Evolutionary conservation across 148 eudicot species (phyloP).

Genomic region (Persicaria maculosa): DNA sequence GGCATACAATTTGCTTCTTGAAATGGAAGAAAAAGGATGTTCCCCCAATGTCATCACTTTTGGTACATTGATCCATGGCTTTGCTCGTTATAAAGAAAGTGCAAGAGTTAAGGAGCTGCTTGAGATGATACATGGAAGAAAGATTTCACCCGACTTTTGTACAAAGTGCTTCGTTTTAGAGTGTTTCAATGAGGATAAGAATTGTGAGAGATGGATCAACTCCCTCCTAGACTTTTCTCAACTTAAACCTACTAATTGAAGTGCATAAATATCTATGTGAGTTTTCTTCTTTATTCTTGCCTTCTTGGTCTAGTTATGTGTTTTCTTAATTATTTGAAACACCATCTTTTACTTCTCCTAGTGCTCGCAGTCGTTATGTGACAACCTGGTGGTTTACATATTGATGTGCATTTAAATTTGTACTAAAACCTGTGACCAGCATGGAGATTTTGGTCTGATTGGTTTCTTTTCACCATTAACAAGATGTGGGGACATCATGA

Average conservation of each 20-base stretch:
- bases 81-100: not conserved
- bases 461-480: too few species aligned
- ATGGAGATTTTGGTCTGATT: too few species aligned
- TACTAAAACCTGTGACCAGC: too few species aligned
- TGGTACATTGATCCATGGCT: not conserved
- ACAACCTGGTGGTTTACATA: too few species aligned
- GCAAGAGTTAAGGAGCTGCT: not conserved
- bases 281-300: too few species aligned
- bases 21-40: conserved; percentile 8
- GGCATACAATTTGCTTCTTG: not conserved
- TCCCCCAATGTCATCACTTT: conserved; percentile 17
- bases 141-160: not conserved
- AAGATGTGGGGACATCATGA: too few species aligned
- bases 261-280: not conserved
- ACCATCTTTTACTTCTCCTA: too few species aligned
- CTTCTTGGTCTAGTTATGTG: too few species aligned
- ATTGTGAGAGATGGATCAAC: not conserved
- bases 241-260: not conserved
- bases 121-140: too few species aligned
- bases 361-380: too few species aligned
- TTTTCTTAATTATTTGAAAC: too few species aligned
- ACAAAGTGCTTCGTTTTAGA: not conserved
- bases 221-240: not conserved
- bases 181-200: not conserved
- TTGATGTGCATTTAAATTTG: too few species aligned